Evolutionary conservation across 1,284 basidiomycete species (phyloP).

Genomic region (Trametes pubescens): DNA sequence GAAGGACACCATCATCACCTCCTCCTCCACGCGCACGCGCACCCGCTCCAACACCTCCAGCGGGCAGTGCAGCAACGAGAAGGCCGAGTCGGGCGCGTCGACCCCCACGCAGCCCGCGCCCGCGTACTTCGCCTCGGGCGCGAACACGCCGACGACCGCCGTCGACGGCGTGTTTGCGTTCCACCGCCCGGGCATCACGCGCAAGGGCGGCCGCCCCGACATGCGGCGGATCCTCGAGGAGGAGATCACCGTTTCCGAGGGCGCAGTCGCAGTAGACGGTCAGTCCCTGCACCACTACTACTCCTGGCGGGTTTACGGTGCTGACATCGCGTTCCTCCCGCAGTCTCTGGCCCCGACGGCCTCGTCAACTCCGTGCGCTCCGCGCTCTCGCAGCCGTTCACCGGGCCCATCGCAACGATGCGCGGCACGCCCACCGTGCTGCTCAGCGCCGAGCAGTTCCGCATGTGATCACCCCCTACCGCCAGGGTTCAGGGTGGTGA

Average conservation of each 20-base stretch:
- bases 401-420: slow-evolving; percentile 31
- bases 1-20: slow-evolving; percentile 9
- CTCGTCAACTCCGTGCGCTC: slow-evolving; percentile 32
- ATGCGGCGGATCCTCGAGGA: slow-evolving; percentile 32
- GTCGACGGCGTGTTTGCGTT: background rate
- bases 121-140: slow-evolving; percentile 4
- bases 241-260: slow-evolving; percentile 30
- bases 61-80: slow-evolving; percentile 7
- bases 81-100: slow-evolving; percentile 4
- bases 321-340: background rate
- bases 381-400: slow-evolving; percentile 33
- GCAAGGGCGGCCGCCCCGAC: slow-evolving; percentile 28
- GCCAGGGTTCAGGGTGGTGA: too few relatives aligned
- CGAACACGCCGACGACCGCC: background rate
- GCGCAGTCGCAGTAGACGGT: slow-evolving; percentile 37
- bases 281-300: slow-evolving; percentile 7
- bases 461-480: slow-evolving; percentile 22
- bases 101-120: slow-evolving; percentile 17
- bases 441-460: slow-evolving; percentile 37
- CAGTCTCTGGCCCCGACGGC: slow-evolving; percentile 35
- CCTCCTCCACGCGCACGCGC: background rate
- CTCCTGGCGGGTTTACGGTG: background rate
- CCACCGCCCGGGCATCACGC: slow-evolving; percentile 8
- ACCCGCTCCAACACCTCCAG: slow-evolving; percentile 4
- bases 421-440: slow-evolving; percentile 34